These are phyloP conservation scores for Neurospora crassa DNA, from an alignment of 2,329 filamentous ascomycete genomes.

Conservation along the genomic window DNA sequence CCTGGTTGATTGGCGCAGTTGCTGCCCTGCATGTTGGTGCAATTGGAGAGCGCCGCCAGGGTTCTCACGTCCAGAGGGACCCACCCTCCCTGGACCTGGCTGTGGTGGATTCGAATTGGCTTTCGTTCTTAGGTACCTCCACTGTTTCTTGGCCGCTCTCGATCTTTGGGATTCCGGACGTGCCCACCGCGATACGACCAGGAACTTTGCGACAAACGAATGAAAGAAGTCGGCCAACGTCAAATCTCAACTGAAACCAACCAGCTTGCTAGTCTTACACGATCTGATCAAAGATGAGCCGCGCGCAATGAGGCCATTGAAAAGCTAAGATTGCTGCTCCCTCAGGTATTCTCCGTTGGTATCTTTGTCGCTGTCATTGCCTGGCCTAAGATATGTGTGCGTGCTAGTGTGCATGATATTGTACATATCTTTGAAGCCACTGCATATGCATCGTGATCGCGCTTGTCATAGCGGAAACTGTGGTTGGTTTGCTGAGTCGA, in stretches of 20 bases:
- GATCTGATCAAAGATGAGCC: not conserved
- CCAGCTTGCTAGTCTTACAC: not conserved
- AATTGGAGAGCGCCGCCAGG: not conserved
- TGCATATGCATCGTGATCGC: not conserved
- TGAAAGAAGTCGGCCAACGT: not conserved
- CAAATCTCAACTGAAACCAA: not conserved
- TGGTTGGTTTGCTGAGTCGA: not conserved
- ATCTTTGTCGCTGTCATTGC: not conserved
- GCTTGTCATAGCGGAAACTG: not conserved
- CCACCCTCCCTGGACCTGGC: not conserved
- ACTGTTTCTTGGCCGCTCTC: not conserved
- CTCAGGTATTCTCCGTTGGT: not conserved
- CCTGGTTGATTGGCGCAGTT: not conserved
- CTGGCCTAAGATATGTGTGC: not conserved
- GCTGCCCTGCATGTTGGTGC: not conserved
- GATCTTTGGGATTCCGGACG: not conserved
- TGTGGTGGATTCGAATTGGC: not conserved
- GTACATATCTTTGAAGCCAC: not conserved
- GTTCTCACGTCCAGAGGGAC: not conserved
- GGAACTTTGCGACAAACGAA: not conserved
- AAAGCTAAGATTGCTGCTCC: not conserved
- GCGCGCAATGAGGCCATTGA: not conserved
- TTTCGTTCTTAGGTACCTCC: not conserved
- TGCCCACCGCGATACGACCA: not conserved
- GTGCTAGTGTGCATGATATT: not conserved